Base-by-base conservation (phyloP, 345 rosid genomes). In the Alliaria petiolata region DNA sequence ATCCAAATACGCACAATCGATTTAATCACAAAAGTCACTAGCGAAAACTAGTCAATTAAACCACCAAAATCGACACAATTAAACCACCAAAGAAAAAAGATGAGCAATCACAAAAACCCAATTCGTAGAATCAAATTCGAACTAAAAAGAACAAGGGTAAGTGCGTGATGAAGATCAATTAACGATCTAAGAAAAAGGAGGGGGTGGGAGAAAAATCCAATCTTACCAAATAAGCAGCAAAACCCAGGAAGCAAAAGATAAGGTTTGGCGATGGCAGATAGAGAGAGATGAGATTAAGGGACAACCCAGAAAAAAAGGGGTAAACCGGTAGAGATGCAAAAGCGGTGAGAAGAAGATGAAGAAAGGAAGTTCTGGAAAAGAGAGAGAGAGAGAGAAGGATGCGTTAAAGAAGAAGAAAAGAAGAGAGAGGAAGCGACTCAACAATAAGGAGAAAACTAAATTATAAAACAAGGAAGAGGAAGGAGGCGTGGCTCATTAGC, bases 181-280 rank as follows among this genome's bases (percentile, higher is more conserved):
- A 17, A 70, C 56, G 71, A 76, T 70, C 66, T 62, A 64, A 70
- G 35, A 40, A 57, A 4, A 4, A 16, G 49, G 64, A 35, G 14
- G 19, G 61, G 49, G 17, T 39, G 3, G 1, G 34, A 14, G 8
- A 6, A 56, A 28, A 63, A 56, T n/a, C 62, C 14, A 70, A 64
- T 56, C 62, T 54, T 64, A 70, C 76, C 67, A 43, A 57, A 49
- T 13, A 56, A 16, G 70, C 63, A 76, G 79, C 56, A 70, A 76
- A 76, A 52, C 69, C 64, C 78, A 67, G 72, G 46, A 74, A 75
- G 70, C 35, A 54, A 36, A 54, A 69, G 79, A 69, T 43, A 61
- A 67, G 65, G 74, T 34, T 51, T 66, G 73, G 65, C 58, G 74
- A 75, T 62, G 43, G 79, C 19, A 54, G 59, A 54, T n/a, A n/a